Percentiles rank a stretch among this genome's conserved stretches.
Evolutionary conservation across 345 rosid species (phyloP).

Genomic region (Camelina laxa): DNA sequence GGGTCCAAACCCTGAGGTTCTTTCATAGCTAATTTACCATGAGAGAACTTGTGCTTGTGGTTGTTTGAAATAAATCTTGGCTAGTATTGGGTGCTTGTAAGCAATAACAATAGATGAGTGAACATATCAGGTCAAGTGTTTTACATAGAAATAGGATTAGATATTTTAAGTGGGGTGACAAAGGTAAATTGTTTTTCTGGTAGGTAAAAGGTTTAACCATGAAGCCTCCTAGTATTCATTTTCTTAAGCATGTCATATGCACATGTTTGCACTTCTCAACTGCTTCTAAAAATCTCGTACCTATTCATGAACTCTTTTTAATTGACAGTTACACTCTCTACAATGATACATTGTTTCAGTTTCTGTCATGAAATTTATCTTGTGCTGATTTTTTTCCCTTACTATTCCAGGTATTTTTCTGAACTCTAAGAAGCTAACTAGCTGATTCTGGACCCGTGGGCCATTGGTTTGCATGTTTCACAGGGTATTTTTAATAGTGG

Average conservation of each 20-base stretch:
- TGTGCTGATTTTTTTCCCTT: slow-evolving; percentile 64
- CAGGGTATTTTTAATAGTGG: slow-evolving; percentile 65
- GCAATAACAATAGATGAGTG: slow-evolving; percentile 5
- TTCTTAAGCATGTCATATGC: slow-evolving; percentile 4
- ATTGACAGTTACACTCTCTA: background rate
- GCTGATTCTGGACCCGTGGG: slow-evolving; percentile 87
- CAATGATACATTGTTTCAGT: slow-evolving; percentile 12
- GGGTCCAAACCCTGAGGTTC: slow-evolving; percentile 13
- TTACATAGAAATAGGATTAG: background rate
- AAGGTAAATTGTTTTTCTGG: background rate
- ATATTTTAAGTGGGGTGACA: slow-evolving; percentile 8
- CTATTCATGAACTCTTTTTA: background rate
- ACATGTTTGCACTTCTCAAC: background rate
- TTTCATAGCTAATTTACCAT: slow-evolving; percentile 1
- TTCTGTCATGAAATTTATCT: slow-evolving; percentile 3
- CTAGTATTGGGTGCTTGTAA: slow-evolving; percentile 7
- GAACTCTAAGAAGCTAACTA: slow-evolving; percentile 96
- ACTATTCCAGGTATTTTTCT: slow-evolving; percentile 98
- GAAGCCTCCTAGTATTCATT: background rate
- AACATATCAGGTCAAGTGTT: slow-evolving; percentile 9
- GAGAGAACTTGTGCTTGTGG: background rate
- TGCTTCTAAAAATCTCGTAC: background rate
- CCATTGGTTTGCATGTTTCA: slow-evolving; percentile 93
- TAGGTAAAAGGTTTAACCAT: slow-evolving; percentile 6
- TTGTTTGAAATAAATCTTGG: slow-evolving; percentile 22